These are phyloP conservation scores for Ziziphus jujuba DNA, from an alignment of 306 rosid genomes.

Conservation along the genomic window DNA sequence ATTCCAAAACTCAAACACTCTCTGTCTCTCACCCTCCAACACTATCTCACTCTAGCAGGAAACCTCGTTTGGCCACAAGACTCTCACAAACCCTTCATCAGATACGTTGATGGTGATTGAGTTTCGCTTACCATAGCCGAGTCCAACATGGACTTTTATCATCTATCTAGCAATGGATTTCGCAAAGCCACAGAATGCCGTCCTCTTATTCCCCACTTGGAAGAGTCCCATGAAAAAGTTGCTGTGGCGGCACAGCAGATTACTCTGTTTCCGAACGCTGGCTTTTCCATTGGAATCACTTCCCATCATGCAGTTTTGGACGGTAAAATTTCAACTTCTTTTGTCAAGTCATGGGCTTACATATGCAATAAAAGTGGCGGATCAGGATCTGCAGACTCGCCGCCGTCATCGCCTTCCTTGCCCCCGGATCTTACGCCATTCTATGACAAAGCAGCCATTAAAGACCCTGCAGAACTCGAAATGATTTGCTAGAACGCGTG, in stretches of 20 bases:
- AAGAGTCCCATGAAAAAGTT: conserved; percentile 19
- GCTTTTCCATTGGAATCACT: conserved; percentile 45
- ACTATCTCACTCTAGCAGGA: conserved; percentile 52
- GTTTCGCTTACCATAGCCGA: conserved; percentile 50
- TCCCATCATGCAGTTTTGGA: conserved; percentile 52
- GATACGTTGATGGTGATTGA: conserved; percentile 32
- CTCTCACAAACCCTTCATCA: conserved; percentile 39
- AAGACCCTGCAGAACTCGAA: conserved; percentile 28
- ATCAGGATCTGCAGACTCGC: neutral
- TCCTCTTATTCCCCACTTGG: conserved; percentile 44
- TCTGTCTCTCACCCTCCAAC: conserved; percentile 56
- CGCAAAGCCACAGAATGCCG: conserved; percentile 26
- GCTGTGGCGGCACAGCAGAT: conserved; percentile 43
- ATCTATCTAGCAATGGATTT: conserved; percentile 14
- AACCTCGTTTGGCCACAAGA: conserved; percentile 40
- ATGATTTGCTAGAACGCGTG: neutral
- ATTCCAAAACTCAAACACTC: conserved; percentile 51
- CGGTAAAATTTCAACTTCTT: conserved; percentile 42
- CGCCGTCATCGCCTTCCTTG: conserved; percentile 10
- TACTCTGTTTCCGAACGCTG: conserved; percentile 45
- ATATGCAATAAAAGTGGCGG: conserved; percentile 18
- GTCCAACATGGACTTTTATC: conserved; percentile 33
- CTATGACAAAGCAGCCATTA: conserved; percentile 36
- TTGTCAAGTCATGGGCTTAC: conserved; percentile 56
- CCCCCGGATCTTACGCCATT: conserved; percentile 37